Evolutionary conservation across 805 yeast genomes (phyloP).

Genomic region (Saturnispora besseyi): DNA sequence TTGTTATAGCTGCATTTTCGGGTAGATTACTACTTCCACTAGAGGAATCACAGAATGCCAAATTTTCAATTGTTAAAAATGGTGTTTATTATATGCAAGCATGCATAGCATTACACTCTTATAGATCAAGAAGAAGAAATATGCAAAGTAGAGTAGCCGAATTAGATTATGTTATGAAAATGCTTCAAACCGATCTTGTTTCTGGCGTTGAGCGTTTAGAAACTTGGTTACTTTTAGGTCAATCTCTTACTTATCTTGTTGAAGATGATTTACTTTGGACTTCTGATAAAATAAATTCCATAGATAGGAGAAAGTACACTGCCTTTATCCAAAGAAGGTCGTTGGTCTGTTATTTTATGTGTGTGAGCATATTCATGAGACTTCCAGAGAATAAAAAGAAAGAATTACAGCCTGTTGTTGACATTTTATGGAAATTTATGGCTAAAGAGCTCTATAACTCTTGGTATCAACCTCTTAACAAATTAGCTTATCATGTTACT

Average conservation of each 20-base stretch:
- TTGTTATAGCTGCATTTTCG: conserved; percentile 41
- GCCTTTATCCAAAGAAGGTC: conserved; percentile 62
- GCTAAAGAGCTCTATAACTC: conserved; percentile 53
- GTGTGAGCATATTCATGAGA: conserved; percentile 37
- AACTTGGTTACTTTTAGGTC: conserved; percentile 80
- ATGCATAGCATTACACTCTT: conserved; percentile 55
- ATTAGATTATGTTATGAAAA: conserved; percentile 59
- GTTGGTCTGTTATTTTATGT: conserved; percentile 66
- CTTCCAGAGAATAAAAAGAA: conserved; percentile 15
- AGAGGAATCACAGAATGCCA: conserved; percentile 25
- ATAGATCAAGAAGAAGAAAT: conserved; percentile 60
- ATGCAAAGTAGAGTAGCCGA: conserved; percentile 80
- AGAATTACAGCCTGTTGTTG: conserved; percentile 29
- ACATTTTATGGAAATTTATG: conserved; percentile 42
- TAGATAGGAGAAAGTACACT: conserved; percentile 51
- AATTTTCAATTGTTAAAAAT: conserved; percentile 30
- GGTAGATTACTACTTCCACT: conserved; percentile 34
- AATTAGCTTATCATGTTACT: conserved; percentile 43
- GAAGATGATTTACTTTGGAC: conserved; percentile 94
- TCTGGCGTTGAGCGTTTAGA: conserved; percentile 65
- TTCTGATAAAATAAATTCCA: conserved; percentile 63
- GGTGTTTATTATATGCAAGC: conserved; percentile 72
- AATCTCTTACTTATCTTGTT: conserved; percentile 64
- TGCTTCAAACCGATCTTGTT: conserved; percentile 57
- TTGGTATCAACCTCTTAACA: conserved; percentile 54